phyloP scores from a whole-genome alignment of 2,329 filamentous ascomycete genomes.

The Nigrograna mackinnonii region DNA sequence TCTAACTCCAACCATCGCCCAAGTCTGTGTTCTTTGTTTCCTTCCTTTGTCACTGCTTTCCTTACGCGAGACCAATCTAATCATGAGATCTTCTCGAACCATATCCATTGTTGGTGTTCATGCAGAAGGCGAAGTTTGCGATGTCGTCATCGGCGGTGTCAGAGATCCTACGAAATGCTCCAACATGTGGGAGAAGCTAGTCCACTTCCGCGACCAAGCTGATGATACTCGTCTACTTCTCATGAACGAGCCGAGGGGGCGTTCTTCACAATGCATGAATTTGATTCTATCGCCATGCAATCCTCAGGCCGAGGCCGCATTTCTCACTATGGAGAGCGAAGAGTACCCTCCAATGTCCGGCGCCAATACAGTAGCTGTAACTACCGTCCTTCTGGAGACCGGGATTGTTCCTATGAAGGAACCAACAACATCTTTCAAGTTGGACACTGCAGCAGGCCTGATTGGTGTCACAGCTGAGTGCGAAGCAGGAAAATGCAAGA shows the following conservation, averaged over 20 bases:
- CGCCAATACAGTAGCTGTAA: conserved; percentile 49
- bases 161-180: conserved; percentile 44
- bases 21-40: too few relatives aligned
- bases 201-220: neutral
- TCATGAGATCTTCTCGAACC: neutral
- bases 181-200: conserved; percentile 44
- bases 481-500: conserved; percentile 47
- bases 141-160: conserved; percentile 55
- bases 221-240: neutral
- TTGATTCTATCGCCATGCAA: conserved; percentile 45
- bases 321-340: conserved; percentile 52
- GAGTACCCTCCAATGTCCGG: conserved; percentile 53
- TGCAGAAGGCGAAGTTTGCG: conserved; percentile 50
- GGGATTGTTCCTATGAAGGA: conserved; percentile 53
- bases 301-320: conserved; percentile 48
- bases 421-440: conserved; percentile 43
- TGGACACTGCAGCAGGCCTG: conserved; percentile 52
- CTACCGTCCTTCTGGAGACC: conserved; percentile 52
- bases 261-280: neutral
- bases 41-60: too few relatives aligned
- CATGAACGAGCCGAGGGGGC: neutral
- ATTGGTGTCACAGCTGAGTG: conserved; percentile 48
- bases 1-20: too few relatives aligned
- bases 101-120: conserved; percentile 35
- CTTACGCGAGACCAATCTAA: too few relatives aligned